A percentile compares a stretch with the other conserved stretches of the same genome.
These are phyloP conservation scores for Nothomitra cinnamomea DNA, from an alignment of 2,329 filamentous ascomycete species.

Conservation along the genomic window DNA sequence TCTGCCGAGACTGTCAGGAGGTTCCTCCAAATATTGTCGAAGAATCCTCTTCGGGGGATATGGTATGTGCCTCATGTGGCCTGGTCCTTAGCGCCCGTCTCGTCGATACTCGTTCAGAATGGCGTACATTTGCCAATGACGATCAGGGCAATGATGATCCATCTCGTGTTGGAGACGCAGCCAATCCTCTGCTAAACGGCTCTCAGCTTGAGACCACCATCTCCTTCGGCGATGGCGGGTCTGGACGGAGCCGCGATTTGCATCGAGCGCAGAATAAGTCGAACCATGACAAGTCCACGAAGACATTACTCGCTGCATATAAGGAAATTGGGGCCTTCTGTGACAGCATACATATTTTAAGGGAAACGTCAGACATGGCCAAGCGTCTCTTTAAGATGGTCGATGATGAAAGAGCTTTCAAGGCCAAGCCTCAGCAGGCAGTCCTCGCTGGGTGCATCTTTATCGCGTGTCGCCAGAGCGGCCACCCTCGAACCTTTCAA, in stretches of 20 bases:
- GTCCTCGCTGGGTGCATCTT: constrained; percentile 96
- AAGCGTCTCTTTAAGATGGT: constrained; percentile 93
- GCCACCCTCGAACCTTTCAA: constrained; percentile 74
- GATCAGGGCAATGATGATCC: constrained; percentile 94
- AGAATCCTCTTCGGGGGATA: constrained; percentile 81
- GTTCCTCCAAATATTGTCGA: constrained; percentile 84
- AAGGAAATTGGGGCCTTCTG: constrained; percentile 79
- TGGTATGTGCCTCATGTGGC: constrained; percentile 83
- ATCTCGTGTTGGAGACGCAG: constrained; percentile 89
- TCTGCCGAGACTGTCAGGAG: constrained; percentile 84
- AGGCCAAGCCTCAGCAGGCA: constrained; percentile 85
- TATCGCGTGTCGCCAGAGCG: constrained; percentile 84
- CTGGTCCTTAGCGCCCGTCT: constrained; percentile 79
- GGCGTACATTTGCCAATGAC: constrained; percentile 97
- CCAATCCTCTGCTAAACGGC: constrained; percentile 77
- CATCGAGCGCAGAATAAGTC: constrained; percentile 72
- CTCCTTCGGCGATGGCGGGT: constrained; percentile 59
- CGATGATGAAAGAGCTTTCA: constrained; percentile 83
- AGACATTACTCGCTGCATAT: constrained; percentile 63
- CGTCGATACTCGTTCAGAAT: constrained; percentile 92
- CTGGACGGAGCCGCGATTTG: constrained; percentile 53
- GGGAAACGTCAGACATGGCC: constrained; percentile 69
- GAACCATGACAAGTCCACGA: constrained; percentile 67
- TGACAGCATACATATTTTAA: constrained; percentile 67
- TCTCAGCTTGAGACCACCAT: constrained; percentile 81